phyloP scores from a whole-genome alignment of 306 rosid genomes.

The Geum urbanum region DNA sequence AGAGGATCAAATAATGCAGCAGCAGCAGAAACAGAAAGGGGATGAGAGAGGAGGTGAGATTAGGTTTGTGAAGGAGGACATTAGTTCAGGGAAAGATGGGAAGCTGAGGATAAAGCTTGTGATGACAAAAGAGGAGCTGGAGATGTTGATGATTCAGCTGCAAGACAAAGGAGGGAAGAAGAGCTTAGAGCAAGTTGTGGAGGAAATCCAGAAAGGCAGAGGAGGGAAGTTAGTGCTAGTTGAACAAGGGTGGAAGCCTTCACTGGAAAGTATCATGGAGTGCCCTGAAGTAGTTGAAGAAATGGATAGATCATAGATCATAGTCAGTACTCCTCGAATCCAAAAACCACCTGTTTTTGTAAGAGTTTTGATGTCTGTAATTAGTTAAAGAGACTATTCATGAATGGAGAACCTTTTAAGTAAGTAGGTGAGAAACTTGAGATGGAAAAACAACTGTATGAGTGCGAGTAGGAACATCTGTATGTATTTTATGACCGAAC shows the following conservation, averaged over 20 bases:
- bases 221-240: slow-evolving; percentile 23
- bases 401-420: neutral
- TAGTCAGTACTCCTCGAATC: neutral
- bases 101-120: slow-evolving; percentile 59
- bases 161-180: slow-evolving; percentile 42
- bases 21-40: slow-evolving; percentile 13
- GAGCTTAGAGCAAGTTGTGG: slow-evolving; percentile 46
- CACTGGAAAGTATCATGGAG: slow-evolving; percentile 69
- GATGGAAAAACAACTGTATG: neutral
- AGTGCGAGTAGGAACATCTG: neutral
- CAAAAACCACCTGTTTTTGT: neutral
- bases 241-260: slow-evolving; percentile 71
- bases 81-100: slow-evolving; percentile 16
- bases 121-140: slow-evolving; percentile 66
- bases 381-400: slow-evolving; percentile 8
- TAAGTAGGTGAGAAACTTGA: neutral
- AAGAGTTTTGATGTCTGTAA: slow-evolving; percentile 26
- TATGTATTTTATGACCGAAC: neutral
- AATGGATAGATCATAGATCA: slow-evolving; percentile 23
- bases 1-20: slow-evolving; percentile 20
- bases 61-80: slow-evolving; percentile 18
- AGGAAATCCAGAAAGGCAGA: slow-evolving; percentile 54
- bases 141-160: slow-evolving; percentile 60
- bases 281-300: slow-evolving; percentile 53
- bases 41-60: neutral